Base-by-base conservation (phyloP, 1,284 basidiomycete species). In the Irpex sp. region DNA sequence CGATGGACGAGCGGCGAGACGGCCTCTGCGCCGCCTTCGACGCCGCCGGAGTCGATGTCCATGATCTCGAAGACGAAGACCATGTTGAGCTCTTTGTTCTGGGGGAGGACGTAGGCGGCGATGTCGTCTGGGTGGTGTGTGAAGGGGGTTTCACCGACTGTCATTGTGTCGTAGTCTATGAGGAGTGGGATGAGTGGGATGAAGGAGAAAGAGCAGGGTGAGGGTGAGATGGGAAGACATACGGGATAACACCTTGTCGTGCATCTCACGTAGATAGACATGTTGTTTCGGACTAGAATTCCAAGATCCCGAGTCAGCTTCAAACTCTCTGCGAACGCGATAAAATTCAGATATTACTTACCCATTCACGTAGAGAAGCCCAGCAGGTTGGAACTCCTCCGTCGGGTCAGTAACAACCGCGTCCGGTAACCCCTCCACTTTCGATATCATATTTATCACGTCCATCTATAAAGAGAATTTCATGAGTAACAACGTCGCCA, bases 231-330 rank as follows among this genome's bases (percentile, higher is more conserved):
- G 4, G 6, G 6, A n/a, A 8, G 47, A 50, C 47, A 2, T 68
- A 85, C 86, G 75, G 39, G 83, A 83, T 19, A 89, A 77, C 1
- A 89, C 85, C 68, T 85, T 78, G 26, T 70, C 61, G 63, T 85
- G 73, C 87, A 90, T 89, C 75, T 92, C 85, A 66, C 83, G 79
- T 53, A 93, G 71, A 66, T 82, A 92, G 64, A 88, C 84, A 70
- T 90, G 88, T 1, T 91, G 84, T 7, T 78, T 76, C 5, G 87
- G 88, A 0, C 86, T 86, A 59, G 51, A 62, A 15, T 6, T 43
- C 50, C 61, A 57, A 19, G 19, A 50, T 46, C 9, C 7, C 8
- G 55, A 39, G 21, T 36, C 39, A n/a, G n/a, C n/a, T n/a, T n/a
- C n/a, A n/a, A n/a, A n/a, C n/a, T n/a, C n/a, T n/a, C n/a, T n/a